phyloP scores from a whole-genome alignment of 2,329 filamentous ascomycete species.

The Calycina herbarum region DNA sequence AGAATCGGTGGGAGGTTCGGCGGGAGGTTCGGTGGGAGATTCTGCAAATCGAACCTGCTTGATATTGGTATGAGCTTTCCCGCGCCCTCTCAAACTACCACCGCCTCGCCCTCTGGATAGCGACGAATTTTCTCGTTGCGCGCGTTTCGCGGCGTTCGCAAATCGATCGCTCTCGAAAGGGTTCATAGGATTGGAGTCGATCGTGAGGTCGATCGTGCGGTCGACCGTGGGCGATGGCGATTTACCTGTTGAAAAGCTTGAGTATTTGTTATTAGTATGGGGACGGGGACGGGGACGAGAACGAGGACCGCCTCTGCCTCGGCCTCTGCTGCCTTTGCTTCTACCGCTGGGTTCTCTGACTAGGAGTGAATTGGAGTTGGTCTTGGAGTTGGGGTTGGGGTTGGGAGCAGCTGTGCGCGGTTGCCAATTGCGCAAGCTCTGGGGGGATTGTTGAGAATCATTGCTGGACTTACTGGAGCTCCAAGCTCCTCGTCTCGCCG shows the following conservation, averaged over 20 bases:
- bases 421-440: conserved; percentile 10
- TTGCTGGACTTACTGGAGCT: conserved; percentile 34
- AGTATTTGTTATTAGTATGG: conserved; percentile 19
- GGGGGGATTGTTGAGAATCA: conserved; percentile 10
- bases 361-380: conserved; percentile 1
- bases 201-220: no score
- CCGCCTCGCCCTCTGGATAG: conserved; percentile 26
- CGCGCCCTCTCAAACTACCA: conserved; percentile 20
- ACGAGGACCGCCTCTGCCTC: not conserved
- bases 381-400: no score
- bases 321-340: no score
- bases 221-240: conserved; percentile 12
- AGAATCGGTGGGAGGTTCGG: no score
- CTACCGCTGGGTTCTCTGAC: not conserved
- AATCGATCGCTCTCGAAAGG: conserved; percentile 36
- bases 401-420: conserved; percentile 1
- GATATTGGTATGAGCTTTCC: conserved; percentile 22
- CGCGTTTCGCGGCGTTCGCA: conserved; percentile 38
- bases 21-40: conserved; percentile 11
- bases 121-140: conserved; percentile 28
- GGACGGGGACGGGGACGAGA: conserved; percentile 11
- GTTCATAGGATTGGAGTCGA: conserved; percentile 16
- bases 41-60: conserved; percentile 34
- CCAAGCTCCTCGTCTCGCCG: conserved; percentile 36
- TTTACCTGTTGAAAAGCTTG: conserved; percentile 22